These are phyloP conservation scores for Arthrobotrys iridis DNA, from an alignment of 2,329 filamentous ascomycete genomes.

Conservation along the genomic window DNA sequence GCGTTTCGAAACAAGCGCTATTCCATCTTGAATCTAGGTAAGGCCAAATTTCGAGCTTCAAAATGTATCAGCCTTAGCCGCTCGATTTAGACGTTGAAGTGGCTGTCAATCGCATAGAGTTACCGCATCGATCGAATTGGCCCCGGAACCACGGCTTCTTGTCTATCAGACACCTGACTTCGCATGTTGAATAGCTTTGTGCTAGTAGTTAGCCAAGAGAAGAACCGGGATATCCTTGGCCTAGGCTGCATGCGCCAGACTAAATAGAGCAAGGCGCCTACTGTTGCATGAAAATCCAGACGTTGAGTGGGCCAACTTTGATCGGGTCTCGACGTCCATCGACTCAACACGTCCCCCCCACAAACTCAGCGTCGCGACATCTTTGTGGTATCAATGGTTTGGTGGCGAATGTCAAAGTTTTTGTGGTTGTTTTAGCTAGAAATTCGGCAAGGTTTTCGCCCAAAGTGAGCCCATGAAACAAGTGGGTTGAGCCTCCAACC, in stretches of 20 bases:
- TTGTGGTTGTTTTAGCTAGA: not conserved
- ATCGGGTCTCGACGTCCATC: too few species aligned
- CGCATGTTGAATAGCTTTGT: not conserved
- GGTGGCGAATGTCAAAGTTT: too few species aligned
- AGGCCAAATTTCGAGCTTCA: conserved; percentile 10
- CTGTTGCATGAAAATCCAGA: not conserved
- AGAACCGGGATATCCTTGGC: not conserved
- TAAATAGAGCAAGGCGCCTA: not conserved
- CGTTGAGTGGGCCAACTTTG: not conserved
- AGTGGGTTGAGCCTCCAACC: conserved; percentile 7
- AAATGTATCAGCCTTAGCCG: conserved; percentile 31
- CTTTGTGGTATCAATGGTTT: too few species aligned
- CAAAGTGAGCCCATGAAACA: conserved; percentile 6
- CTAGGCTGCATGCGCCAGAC: not conserved
- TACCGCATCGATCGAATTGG: not conserved
- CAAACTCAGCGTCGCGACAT: not conserved
- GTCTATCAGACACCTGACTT: conserved; percentile 21
- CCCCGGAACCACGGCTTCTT: too few species aligned
- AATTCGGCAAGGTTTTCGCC: not conserved
- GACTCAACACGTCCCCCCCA: conserved; percentile 6
- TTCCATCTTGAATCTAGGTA: conserved; percentile 37
- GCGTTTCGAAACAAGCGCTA: conserved; percentile 17
- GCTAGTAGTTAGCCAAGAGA: not conserved
- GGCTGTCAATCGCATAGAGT: not conserved
- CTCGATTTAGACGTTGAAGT: conserved; percentile 5